Evolutionary conservation across 495 filamentous ascomycete species (phyloP).

Genomic region (Choiromyces venosus): DNA sequence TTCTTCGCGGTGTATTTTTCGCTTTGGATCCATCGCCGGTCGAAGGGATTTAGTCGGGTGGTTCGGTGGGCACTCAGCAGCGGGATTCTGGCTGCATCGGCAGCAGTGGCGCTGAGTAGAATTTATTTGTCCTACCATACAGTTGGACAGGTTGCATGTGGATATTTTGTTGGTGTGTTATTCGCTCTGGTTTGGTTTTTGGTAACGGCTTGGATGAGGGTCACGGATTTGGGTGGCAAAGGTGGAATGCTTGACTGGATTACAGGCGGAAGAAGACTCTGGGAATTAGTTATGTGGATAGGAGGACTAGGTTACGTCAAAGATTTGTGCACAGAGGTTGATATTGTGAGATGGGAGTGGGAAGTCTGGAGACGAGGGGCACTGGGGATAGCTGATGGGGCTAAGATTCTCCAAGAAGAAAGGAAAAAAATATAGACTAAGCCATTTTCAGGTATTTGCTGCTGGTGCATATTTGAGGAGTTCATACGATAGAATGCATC

Average conservation of each 20-base stretch:
- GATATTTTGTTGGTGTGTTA: slow-evolving; percentile 61
- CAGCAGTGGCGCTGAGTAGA: slow-evolving; percentile 67
- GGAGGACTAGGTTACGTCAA: slow-evolving; percentile 62
- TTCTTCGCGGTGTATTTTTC: slow-evolving; percentile 80
- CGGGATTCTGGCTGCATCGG: slow-evolving; percentile 48
- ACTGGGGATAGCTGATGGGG: slow-evolving; percentile 31
- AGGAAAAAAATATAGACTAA: slow-evolving; percentile 19
- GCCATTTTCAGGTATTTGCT: neutral
- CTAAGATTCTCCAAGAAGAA: slow-evolving; percentile 15
- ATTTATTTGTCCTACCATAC: slow-evolving; percentile 96
- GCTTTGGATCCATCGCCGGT: slow-evolving; percentile 68
- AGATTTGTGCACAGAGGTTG: slow-evolving; percentile 84
- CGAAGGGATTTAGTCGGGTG: slow-evolving; percentile 47
- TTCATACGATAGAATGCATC: neutral
- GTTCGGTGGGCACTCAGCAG: slow-evolving; percentile 12
- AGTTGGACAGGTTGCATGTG: slow-evolving; percentile 74
- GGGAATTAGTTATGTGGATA: slow-evolving; percentile 67
- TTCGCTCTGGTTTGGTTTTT: slow-evolving; percentile 76
- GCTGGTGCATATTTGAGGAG: neutral
- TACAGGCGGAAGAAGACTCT: slow-evolving; percentile 53
- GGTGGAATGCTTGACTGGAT: slow-evolving; percentile 69
- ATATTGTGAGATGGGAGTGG: slow-evolving; percentile 88
- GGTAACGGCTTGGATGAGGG: slow-evolving; percentile 59
- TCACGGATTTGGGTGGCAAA: slow-evolving; percentile 51
- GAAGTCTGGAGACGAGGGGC: slow-evolving; percentile 61